Evolutionary conservation across 2,329 filamentous ascomycete genomes (phyloP), one percentile per base, ranked within the genome.

Genomic region (Alternaria sp.): DNA sequence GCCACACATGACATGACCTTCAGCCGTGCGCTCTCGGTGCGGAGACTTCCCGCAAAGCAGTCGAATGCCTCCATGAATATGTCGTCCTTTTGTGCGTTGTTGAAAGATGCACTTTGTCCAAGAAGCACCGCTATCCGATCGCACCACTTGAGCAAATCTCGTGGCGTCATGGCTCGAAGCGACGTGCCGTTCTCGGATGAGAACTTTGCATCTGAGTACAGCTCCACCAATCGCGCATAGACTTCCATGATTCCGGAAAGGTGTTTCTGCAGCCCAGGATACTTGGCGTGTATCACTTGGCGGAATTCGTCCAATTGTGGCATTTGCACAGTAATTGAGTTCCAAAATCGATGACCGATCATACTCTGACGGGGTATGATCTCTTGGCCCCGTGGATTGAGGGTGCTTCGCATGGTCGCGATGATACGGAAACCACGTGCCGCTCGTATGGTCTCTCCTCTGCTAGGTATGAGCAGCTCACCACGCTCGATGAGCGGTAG

Each of bases 11-110:
- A 82, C 43, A 91, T 87, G 32, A 96, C 81, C 5, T 82, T 79
- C 47, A 82, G 80, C 51, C 88, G 87, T 30, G 88, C 81, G 12
- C 86, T 83, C 30, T 85, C 84, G 57, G 90, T 90, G 9, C 91
- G 89, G 46, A 95, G 83, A 73, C 91, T 92, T 54, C 91, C 92
- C 42, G 92, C 89, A 77, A 99, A 98, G 74, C 94, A 96, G 78
- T 99, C 95, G 53, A 95, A 85, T 0, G 93, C 92, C 75, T 99
- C 95, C 81, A 97, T 87, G 72, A 97, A 97, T 78, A 98, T 96
- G 70, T 91, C 88, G 71, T 97, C 91, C 65, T 89, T 84, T 75
- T 95, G 91, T 20, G 87, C 84, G 11, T 88, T 88, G 24, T 86
- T 90, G 65, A 85, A 89, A 22, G 88, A 87, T 1, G 88, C 87